A percentile compares a stretch with the other conserved stretches of the same genome.
Conservation (phyloP, 441 rosid genomes). For the Populus trichocarpa region DNA sequence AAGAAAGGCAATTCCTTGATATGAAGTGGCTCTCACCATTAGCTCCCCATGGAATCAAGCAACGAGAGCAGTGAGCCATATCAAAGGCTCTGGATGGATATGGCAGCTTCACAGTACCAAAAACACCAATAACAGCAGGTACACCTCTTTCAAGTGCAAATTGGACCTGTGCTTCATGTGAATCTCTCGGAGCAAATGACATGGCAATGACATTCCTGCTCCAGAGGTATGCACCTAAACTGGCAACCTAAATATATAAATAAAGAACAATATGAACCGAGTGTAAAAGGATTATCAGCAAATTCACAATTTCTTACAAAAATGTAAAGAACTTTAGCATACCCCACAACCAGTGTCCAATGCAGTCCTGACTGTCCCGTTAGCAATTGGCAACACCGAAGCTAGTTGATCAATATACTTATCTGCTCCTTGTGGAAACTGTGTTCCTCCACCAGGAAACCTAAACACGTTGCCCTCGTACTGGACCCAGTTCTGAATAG, state of each 20-base stretch:
- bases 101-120: conserved; percentile 84
- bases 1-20: conserved; percentile 1
- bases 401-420: conserved; percentile 91
- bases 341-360: conserved; percentile 99
- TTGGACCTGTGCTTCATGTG: conserved; percentile 98
- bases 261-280: background rate
- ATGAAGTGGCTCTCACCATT: conserved; percentile 54
- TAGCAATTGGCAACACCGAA: conserved; percentile 74
- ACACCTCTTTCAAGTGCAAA: conserved; percentile 99
- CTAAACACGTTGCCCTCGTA: conserved; percentile 90
- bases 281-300: background rate
- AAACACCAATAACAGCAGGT: conserved; percentile 96
- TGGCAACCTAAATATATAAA: conserved; percentile 64
- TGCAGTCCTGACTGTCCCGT: conserved; percentile 95
- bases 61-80: conserved; percentile 98
- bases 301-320: background rate
- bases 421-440: conserved; percentile 98
- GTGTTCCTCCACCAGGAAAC: conserved; percentile 99
- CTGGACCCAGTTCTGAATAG: conserved; percentile 98
- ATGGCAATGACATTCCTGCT: conserved; percentile 89
- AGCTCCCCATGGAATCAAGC: conserved; percentile 93
- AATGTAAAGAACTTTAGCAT: conserved; percentile 20
- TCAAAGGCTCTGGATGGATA: conserved; percentile 94
- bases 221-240: conserved; percentile 98
- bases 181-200: conserved; percentile 99